Percentiles rank a stretch among this genome's conserved stretches.
Conservation (phyloP, 768 basidiomycete species). For the Podaxis rugospora region DNA sequence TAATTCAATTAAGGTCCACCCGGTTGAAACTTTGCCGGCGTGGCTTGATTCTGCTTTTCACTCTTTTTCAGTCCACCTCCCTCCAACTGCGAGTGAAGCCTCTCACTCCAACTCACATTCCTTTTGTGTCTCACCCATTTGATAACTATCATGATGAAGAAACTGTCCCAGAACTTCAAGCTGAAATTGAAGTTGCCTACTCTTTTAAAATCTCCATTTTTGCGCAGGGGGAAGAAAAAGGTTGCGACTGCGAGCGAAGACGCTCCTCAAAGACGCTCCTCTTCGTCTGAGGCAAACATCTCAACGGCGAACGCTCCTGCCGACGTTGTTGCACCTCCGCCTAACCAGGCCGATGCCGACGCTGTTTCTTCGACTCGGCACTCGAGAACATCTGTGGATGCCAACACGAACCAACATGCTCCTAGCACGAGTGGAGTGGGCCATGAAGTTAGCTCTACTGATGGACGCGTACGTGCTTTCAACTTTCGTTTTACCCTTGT, state of each 20-base stretch:
- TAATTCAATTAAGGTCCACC: conserved; percentile 5
- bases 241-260: neutral
- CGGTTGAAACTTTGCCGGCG: neutral
- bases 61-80: conserved; percentile 9
- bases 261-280: neutral
- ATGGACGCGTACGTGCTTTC: conserved; percentile 5
- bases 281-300: neutral
- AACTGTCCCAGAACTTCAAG: conserved; percentile 5
- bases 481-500: neutral
- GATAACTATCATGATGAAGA: neutral
- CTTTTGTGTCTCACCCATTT: neutral
- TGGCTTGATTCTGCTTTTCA: neutral
- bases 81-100: conserved; percentile 9
- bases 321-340: neutral
- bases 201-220: conserved; percentile 3
- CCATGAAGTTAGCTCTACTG: neutral
- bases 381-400: neutral
- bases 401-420: neutral
- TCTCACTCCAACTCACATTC: conserved; percentile 9
- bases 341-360: neutral
- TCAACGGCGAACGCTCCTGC: neutral
- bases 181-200: conserved; percentile 7
- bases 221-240: conserved; percentile 7
- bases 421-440: neutral
- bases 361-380: neutral